Percentiles rank a stretch among this genome's conserved stretches.
Evolutionary conservation across 2,329 filamentous ascomycete genomes (phyloP).

Genomic region (Paecilomyces fulvus): DNA sequence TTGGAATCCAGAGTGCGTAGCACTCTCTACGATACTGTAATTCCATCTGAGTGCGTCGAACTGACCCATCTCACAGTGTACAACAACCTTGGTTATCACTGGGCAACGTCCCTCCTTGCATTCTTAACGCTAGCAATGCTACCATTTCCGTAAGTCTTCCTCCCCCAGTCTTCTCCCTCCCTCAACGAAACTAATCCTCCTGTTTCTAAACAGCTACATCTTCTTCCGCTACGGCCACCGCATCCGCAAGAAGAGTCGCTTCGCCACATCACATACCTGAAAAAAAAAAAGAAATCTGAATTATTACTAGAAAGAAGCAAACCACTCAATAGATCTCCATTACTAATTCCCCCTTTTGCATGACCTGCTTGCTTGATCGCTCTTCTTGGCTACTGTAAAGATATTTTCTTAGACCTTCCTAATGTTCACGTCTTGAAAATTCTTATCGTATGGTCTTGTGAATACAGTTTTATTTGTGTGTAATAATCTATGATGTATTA

Average conservation of each 20-base stretch:
- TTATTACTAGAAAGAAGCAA: background rate
- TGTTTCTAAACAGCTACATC: constrained; percentile 25
- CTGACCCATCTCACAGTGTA: constrained; percentile 30
- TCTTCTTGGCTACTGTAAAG: too few relatives aligned
- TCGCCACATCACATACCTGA: constrained; percentile 22
- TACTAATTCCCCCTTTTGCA: background rate
- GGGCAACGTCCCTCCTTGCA: constrained; percentile 37
- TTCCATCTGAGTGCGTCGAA: background rate
- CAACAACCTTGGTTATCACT: constrained; percentile 37
- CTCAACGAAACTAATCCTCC: background rate
- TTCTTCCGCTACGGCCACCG: constrained; percentile 36
- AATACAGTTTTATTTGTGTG: too few relatives aligned
- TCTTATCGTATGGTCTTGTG: too few relatives aligned
- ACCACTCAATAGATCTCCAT: background rate
- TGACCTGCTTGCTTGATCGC: too few relatives aligned
- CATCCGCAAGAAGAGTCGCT: constrained; percentile 34
- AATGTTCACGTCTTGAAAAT: too few relatives aligned
- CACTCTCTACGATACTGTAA: background rate
- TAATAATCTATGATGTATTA: too few relatives aligned
- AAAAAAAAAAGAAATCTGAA: background rate
- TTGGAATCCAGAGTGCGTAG: constrained; percentile 51
- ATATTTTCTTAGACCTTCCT: too few relatives aligned
- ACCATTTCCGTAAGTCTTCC: constrained; percentile 33
- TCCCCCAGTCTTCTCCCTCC: constrained; percentile 2
- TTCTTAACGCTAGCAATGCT: constrained; percentile 37